Evolutionary conservation across 1,139 yeast species (phyloP).

Genomic region (Debaryomyces psychrophilus): DNA sequence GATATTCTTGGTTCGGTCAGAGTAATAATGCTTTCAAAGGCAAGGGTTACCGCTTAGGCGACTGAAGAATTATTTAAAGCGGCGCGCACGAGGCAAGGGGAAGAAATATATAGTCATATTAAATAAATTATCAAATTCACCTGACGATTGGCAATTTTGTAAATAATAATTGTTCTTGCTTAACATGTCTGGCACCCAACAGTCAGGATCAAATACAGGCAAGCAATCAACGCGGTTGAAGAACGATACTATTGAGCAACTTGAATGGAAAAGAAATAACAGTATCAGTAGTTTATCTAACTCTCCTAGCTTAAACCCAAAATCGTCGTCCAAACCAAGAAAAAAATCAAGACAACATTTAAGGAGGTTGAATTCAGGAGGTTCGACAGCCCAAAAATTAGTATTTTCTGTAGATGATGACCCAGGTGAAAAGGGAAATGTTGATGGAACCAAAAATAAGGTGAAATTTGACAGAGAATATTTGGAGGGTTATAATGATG

Average conservation of each 20-base stretch:
- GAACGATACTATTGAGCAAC: conserved; percentile 4
- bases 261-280: conserved; percentile 7
- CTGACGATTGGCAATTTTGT: not conserved
- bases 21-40: conserved; percentile 30
- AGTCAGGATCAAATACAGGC: conserved; percentile 1
- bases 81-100: conserved; percentile 5
- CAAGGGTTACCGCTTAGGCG: conserved; percentile 40
- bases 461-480: conserved; percentile 54
- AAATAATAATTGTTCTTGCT: not conserved
- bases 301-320: conserved; percentile 21
- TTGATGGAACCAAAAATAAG: conserved; percentile 23
- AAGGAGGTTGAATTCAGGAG: conserved; percentile 17
- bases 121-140: not conserved
- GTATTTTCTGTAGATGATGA: conserved; percentile 80
- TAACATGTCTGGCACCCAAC: conserved; percentile 3
- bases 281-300: conserved; percentile 9
- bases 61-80: conserved; percentile 14
- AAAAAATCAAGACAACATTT: conserved; percentile 25
- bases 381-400: conserved; percentile 24
- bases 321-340: conserved; percentile 20
- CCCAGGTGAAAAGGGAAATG: conserved; percentile 55
- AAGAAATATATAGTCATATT: conserved; percentile 3
- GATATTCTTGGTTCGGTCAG: conserved; percentile 23
- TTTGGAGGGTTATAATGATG: conserved; percentile 73
- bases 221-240: conserved; percentile 10